Conservation (phyloP, 2,329 filamentous ascomycete genomes). For the Penicillium sp. region DNA sequence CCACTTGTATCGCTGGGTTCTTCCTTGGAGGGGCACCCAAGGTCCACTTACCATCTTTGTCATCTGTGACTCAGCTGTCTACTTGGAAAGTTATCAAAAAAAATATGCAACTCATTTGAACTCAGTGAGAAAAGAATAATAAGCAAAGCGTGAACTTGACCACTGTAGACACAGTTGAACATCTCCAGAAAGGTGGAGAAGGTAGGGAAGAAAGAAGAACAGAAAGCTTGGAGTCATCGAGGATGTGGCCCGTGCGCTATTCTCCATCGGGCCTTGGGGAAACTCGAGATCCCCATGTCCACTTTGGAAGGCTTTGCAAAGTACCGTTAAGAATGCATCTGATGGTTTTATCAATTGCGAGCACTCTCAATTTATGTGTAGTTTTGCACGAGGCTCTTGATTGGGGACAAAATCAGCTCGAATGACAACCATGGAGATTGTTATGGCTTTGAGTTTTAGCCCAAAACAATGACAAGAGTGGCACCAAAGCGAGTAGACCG, state of each 20-base stretch:
- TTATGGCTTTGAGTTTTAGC: background rate
- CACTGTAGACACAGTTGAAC: too few relatives aligned
- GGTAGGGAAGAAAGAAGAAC: background rate
- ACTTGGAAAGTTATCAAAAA: background rate
- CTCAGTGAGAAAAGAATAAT: background rate
- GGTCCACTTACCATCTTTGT: constrained; percentile 22
- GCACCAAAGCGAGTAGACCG: constrained; percentile 2
- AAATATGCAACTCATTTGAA: too few relatives aligned
- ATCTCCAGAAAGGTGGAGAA: background rate
- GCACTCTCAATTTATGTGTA: too few relatives aligned
- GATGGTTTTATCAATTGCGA: too few relatives aligned
- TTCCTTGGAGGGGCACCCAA: background rate
- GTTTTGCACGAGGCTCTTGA: too few relatives aligned
- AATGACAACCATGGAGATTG: too few relatives aligned
- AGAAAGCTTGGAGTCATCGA: background rate
- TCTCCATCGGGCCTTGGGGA: too few relatives aligned
- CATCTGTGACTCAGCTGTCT: constrained; percentile 21
- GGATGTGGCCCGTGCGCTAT: background rate
- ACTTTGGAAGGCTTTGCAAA: background rate
- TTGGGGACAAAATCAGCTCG: too few relatives aligned
- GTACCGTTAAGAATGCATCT: too few relatives aligned
- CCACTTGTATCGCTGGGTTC: constrained; percentile 11
- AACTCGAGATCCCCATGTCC: background rate
- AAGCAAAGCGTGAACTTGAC: too few relatives aligned
- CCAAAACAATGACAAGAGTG: background rate